Evolutionary conservation across 2,329 filamentous ascomycete genomes (phyloP).

Genomic region (Aspergillus terreus): DNA sequence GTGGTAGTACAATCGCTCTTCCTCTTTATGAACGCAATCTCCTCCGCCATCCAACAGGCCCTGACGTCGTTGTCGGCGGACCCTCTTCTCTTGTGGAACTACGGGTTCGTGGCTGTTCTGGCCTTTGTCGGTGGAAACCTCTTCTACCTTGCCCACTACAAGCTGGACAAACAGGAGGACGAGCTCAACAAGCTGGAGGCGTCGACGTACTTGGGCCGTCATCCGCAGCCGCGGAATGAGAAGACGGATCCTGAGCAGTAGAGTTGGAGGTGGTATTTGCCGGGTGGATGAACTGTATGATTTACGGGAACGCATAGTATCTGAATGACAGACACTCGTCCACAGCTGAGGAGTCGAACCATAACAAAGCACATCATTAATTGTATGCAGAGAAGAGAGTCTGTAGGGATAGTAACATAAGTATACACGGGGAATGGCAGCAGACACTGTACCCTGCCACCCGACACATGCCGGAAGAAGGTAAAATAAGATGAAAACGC

Average conservation of each 20-base stretch:
- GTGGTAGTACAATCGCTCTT: slow-evolving; percentile 57
- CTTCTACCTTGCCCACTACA: slow-evolving; percentile 65
- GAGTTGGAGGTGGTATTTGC: background rate
- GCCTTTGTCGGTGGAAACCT: slow-evolving; percentile 59
- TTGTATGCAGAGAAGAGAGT: slow-evolving; percentile 1
- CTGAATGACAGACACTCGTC: too few species aligned
- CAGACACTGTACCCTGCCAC: background rate
- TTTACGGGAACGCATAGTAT: too few species aligned
- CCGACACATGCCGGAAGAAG: background rate
- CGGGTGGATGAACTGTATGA: background rate
- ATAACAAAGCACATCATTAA: background rate
- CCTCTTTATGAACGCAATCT: slow-evolving; percentile 66
- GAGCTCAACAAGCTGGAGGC: slow-evolving; percentile 52
- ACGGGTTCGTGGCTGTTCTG: slow-evolving; percentile 60
- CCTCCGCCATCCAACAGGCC: slow-evolving; percentile 65
- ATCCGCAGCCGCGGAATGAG: background rate
- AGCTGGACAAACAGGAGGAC: slow-evolving; percentile 65
- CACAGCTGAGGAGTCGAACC: background rate
- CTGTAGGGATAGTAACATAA: background rate
- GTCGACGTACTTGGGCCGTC: slow-evolving; percentile 18
- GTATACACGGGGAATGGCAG: background rate
- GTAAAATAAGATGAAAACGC: background rate
- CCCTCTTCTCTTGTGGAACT: slow-evolving; percentile 70
- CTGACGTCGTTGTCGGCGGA: slow-evolving; percentile 60
- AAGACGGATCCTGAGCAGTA: slow-evolving; percentile 5